phyloP scores from a whole-genome alignment of 306 rosid genomes.

The Rosa rugosa region DNA sequence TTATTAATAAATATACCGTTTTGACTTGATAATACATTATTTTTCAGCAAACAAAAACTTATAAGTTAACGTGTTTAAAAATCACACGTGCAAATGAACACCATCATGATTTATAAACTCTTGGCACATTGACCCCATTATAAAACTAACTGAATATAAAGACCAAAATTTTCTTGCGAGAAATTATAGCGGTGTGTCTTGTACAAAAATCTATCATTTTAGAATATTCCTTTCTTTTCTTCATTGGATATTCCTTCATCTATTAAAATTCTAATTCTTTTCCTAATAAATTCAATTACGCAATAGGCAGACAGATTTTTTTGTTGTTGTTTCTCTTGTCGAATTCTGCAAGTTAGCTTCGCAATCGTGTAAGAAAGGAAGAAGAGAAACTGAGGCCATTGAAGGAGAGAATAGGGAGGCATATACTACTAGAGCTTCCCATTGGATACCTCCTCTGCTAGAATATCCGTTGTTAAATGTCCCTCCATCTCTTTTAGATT shows the following conservation, averaged over 20 bases:
- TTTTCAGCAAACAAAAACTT: too few species aligned
- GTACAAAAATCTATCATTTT: background rate
- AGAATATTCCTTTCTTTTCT: background rate
- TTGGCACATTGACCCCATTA: too few species aligned
- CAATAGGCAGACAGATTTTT: background rate
- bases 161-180: too few species aligned
- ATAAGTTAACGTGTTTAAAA: too few species aligned
- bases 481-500: slow-evolving; percentile 21
- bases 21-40: too few species aligned
- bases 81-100: too few species aligned
- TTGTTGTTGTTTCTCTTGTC: background rate
- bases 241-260: background rate
- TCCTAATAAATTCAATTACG: background rate
- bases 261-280: background rate
- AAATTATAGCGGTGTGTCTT: background rate
- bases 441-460: slow-evolving; percentile 38
- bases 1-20: too few species aligned
- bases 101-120: too few species aligned
- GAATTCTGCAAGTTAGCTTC: background rate
- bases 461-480: slow-evolving; percentile 49
- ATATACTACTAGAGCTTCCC: slow-evolving; percentile 39
- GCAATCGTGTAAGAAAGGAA: background rate
- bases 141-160: too few species aligned
- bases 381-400: background rate
- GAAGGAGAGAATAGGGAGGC: slow-evolving; percentile 21